These are phyloP conservation scores for Irpex sp. DNA, from an alignment of 1,284 basidiomycete species.

Conservation along the genomic window DNA sequence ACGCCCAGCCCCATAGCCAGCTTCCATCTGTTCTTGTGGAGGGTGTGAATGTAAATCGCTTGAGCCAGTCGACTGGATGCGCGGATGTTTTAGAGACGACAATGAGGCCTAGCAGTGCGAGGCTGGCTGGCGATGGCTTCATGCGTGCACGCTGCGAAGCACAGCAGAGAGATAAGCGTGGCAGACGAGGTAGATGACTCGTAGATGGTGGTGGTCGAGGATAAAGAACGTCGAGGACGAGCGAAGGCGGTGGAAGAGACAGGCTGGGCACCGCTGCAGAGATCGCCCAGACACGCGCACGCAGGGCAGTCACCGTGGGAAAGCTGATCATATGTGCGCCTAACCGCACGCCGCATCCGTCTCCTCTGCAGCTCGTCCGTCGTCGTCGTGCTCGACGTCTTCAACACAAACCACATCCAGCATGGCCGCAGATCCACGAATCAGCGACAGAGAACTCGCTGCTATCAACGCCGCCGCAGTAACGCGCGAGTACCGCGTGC, in stretches of 20 bases:
- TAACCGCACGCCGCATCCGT: slow-evolving; percentile 2
- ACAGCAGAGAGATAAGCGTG: background rate
- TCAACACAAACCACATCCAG: slow-evolving; percentile 8
- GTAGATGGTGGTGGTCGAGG: background rate
- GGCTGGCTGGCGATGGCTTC: background rate
- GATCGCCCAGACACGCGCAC: background rate
- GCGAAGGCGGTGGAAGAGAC: background rate
- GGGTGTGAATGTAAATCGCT: slow-evolving; percentile 6
- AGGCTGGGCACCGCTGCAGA: background rate
- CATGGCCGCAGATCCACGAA: slow-evolving; percentile 50
- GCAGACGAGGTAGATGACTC: too few species aligned
- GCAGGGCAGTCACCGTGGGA: slow-evolving; percentile 6
- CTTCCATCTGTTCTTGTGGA: slow-evolving; percentile 14
- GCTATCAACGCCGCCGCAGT: slow-evolving; percentile 86
- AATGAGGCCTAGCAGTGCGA: background rate
- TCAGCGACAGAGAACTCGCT: slow-evolving; percentile 75
- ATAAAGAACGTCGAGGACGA: background rate
- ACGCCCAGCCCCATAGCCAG: slow-evolving; percentile 47
- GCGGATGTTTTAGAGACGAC: background rate
- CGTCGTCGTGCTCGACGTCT: slow-evolving; percentile 6
- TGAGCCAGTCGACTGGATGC: slow-evolving; percentile 9
- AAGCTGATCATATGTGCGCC: slow-evolving; percentile 7
- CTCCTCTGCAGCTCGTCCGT: background rate
- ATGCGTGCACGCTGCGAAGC: background rate
- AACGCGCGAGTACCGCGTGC: slow-evolving; percentile 77